Evolutionary conservation across 805 yeast genomes (phyloP).

Genomic region (Alloascoidea africana): DNA sequence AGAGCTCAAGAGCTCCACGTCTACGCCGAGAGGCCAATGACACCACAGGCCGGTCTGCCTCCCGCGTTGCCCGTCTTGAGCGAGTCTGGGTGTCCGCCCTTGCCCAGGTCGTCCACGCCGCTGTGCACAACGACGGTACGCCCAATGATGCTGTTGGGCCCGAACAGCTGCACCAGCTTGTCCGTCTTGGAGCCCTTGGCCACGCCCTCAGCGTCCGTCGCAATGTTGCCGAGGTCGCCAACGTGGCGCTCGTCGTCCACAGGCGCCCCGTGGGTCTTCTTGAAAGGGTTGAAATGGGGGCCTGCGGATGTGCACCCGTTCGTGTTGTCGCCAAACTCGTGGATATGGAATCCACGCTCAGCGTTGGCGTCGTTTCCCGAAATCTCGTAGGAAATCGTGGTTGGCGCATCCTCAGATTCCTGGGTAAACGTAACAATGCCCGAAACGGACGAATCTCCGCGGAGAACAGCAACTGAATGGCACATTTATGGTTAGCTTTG

Average conservation of each 20-base stretch:
- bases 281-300: conserved; percentile 91
- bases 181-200: conserved; percentile 87
- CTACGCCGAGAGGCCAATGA: conserved; percentile 60
- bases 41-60: conserved; percentile 97
- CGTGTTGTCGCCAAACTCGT: conserved; percentile 97
- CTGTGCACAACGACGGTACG: conserved; percentile 92
- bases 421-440: conserved; percentile 88
- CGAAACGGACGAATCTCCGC: conserved; percentile 84
- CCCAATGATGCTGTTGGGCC: conserved; percentile 80
- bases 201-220: conserved; percentile 75
- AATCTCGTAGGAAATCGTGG: conserved; percentile 79
- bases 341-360: conserved; percentile 93
- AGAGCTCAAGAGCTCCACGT: too few species aligned
- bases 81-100: conserved; percentile 85
- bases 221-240: conserved; percentile 93
- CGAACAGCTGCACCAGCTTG: conserved; percentile 61
- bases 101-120: conserved; percentile 88
- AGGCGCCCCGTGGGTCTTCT: conserved; percentile 82
- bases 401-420: conserved; percentile 61
- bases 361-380: conserved; percentile 82
- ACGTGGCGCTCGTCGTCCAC: conserved; percentile 67
- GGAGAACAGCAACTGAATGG: conserved; percentile 84
- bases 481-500: too few species aligned
- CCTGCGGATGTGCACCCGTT: conserved; percentile 98
- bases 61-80: conserved; percentile 97